phyloP scores from a whole-genome alignment of 148 eudicot genomes.

The Amaranthus palmeri region DNA sequence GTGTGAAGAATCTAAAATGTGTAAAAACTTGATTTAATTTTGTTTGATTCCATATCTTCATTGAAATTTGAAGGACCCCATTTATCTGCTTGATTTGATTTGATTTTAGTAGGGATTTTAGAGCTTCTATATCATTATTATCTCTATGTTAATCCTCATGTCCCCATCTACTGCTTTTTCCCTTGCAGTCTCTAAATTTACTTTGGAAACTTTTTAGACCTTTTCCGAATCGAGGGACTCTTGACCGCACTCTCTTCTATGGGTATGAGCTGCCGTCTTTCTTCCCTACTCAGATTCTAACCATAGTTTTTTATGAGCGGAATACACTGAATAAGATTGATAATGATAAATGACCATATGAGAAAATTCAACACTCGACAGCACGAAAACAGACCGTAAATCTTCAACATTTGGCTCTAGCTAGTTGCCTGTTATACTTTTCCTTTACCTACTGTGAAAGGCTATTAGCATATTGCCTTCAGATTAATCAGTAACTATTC shows the following conservation, averaged over 20 bases:
- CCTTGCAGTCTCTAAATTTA: neutral
- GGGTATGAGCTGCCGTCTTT: too few species aligned
- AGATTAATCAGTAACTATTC: too few species aligned
- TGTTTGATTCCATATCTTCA: constrained; percentile 11
- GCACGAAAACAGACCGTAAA: neutral
- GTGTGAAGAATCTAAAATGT: constrained; percentile 13
- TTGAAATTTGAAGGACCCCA: constrained; percentile 17
- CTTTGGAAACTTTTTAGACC: constrained; percentile 1
- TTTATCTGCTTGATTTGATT: constrained; percentile 20
- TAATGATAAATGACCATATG: neutral
- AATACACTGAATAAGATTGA: too few species aligned
- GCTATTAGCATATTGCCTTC: too few species aligned
- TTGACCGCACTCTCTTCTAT: too few species aligned
- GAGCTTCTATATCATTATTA: neutral
- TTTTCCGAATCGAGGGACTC: neutral
- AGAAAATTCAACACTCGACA: neutral
- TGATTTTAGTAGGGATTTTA: neutral
- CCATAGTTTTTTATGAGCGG: neutral
- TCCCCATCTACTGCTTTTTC: constrained; percentile 4
- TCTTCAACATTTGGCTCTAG: neutral
- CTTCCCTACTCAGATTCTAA: too few species aligned
- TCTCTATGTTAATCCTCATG: neutral
- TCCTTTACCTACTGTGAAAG: too few species aligned
- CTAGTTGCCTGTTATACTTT: neutral
- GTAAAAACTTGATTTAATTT: neutral